phyloP scores from a whole-genome alignment of 306 rosid species.

The Begonia masoniana region DNA sequence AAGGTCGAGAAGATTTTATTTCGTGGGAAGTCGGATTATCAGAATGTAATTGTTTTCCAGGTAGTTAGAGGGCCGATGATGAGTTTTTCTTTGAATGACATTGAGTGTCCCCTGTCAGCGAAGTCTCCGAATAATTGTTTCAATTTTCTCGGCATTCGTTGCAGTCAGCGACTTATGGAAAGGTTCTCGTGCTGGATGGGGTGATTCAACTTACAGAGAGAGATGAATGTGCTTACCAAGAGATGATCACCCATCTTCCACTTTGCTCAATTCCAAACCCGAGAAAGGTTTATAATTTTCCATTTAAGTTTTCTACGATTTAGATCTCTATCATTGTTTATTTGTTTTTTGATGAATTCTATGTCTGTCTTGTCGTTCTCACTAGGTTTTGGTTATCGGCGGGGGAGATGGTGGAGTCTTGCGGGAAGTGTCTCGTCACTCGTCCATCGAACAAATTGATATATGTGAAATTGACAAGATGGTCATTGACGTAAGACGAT shows the following conservation, averaged over 20 bases:
- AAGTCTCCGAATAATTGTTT: neutral
- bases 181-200: constrained; percentile 9
- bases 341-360: too few species aligned
- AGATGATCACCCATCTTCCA: constrained; percentile 8
- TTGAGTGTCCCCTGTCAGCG: neutral
- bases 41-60: constrained; percentile 8
- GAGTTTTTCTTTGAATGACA: neutral
- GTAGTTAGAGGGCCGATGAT: neutral
- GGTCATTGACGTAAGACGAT: constrained; percentile 81
- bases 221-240: constrained; percentile 2
- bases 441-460: constrained; percentile 73
- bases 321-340: too few species aligned
- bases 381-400: too few species aligned
- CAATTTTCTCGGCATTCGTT: neutral
- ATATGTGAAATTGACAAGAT: constrained; percentile 95
- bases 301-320: too few species aligned
- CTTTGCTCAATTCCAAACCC: constrained; percentile 21
- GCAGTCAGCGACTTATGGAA: constrained; percentile 10
- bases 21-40: constrained; percentile 5
- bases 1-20: constrained; percentile 3
- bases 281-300: constrained; percentile 8
- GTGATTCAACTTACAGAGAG: constrained; percentile 3
- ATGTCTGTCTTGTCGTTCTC: too few species aligned
- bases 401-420: too few species aligned
- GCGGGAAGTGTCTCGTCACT: constrained; percentile 27